A percentile compares a stretch with the other conserved stretches of the same genome.
Evolutionary conservation across 495 filamentous ascomycete species (phyloP).

Genomic region (Penicillium cataractarum): DNA sequence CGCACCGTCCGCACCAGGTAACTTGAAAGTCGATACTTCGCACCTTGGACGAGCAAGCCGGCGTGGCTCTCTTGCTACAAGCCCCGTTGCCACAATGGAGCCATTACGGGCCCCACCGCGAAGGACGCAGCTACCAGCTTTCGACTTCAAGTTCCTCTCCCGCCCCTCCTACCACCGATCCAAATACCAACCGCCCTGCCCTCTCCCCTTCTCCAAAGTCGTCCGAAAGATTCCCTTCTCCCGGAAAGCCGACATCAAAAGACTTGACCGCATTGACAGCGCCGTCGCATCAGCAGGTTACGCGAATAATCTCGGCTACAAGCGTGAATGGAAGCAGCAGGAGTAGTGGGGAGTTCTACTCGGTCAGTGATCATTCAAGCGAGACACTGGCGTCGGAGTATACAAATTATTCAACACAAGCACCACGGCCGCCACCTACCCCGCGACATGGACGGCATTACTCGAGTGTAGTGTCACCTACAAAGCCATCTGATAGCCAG

Average conservation of each 20-base stretch:
- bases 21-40: constrained; percentile 38
- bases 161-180: constrained; percentile 41
- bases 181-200: constrained; percentile 37
- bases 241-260: constrained; percentile 14
- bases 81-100: constrained; percentile 33
- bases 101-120: constrained; percentile 35
- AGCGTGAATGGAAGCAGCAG: constrained; percentile 68
- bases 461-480: constrained; percentile 57
- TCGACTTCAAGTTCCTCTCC: constrained; percentile 72
- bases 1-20: constrained; percentile 24
- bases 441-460: constrained; percentile 60
- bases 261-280: constrained; percentile 28
- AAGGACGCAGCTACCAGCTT: constrained; percentile 48
- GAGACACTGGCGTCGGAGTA: constrained; percentile 95
- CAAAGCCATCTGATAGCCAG: constrained; percentile 60
- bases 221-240: constrained; percentile 20
- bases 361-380: constrained; percentile 87
- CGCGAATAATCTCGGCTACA: constrained; percentile 72
- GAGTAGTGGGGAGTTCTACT: constrained; percentile 94
- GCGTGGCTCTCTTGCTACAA: constrained; percentile 30
- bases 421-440: constrained; percentile 43
- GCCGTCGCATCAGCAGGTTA: constrained; percentile 60
- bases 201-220: constrained; percentile 38
- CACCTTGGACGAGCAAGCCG: constrained; percentile 28
- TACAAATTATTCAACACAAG: constrained; percentile 62